Base-by-base conservation (phyloP, 257 asterid genomes). In the Salvia splendens region DNA sequence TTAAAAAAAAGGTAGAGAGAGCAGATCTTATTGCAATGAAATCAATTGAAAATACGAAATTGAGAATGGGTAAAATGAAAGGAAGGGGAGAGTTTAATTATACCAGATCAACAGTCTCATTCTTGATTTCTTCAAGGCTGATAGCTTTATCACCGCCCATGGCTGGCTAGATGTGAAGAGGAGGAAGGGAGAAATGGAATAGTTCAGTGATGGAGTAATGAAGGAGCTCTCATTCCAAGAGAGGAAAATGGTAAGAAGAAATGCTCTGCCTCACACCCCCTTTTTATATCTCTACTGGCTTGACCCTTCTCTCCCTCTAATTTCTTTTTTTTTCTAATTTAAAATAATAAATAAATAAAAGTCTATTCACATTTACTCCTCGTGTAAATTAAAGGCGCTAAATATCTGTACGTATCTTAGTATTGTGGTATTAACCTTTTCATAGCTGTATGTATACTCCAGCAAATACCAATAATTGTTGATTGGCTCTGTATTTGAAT, bases 21-120 rank as follows among this genome's bases (percentile, higher is more conserved):
- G 32, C 49, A 61, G 71, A 74, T 74, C 74, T 41, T 3, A 60
- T 9, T 30, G 4, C 2, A 10, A 36, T 5, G 52, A 43, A 36
- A 61, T 69, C 63, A 38, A 24, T 47, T 51, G 0, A 51, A 71
- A 65, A 3, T 2, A 3, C 36, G 47, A 46, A 57, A 47, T 0
- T 12, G 17, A 24, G 4, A 28, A 53, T 10, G 1, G 30, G n/a
- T 3, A 8, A 48, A n/a, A 6, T 11, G 0, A 50, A 40, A 45
- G 15, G 33, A 33, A 45, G 47, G 0, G n/a, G 53, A 33, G 48
- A 59, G 20, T 14, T 35, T n/a, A n/a, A n/a, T n/a, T 28, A 61
- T 81, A 81, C 89, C 87, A 84, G 78, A 84, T 84, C 84, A 81
- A 91, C 97, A 41, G 95, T 86, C 73, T 91, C 97, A 70, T 91